Percentiles rank a stretch among this genome's conserved stretches.
Conservation (phyloP, 1,139 yeast species). For the Hanseniaspora uvarum region DNA sequence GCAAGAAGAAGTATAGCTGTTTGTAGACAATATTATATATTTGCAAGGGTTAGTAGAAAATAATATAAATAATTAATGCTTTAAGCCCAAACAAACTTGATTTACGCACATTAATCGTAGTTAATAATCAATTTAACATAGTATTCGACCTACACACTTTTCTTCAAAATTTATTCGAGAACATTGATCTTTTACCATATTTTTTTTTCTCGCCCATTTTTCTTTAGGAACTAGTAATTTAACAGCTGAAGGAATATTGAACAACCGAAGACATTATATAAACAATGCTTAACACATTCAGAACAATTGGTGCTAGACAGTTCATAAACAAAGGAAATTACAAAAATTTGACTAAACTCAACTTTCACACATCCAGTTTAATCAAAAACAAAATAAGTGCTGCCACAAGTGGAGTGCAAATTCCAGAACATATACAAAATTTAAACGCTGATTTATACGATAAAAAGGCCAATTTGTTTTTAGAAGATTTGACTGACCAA, state of each 20-base stretch:
- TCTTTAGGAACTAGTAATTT: neutral
- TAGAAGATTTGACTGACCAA: constrained; percentile 54
- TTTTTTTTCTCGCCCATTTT: neutral
- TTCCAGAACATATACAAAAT: constrained; percentile 43
- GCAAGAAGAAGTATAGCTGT: no score
- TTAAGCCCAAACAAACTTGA: no score
- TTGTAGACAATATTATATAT: no score
- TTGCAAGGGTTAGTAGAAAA: no score
- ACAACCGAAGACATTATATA: neutral
- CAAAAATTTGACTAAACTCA: neutral
- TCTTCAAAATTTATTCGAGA: neutral
- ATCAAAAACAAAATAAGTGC: neutral
- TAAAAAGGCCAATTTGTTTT: constrained; percentile 46
- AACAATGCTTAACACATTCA: neutral
- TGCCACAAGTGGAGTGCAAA: constrained; percentile 42
- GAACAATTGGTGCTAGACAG: neutral
- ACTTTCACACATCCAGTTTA: neutral
- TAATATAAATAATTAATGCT: no score
- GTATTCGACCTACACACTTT: no score
- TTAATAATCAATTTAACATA: no score
- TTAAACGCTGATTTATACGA: constrained; percentile 47
- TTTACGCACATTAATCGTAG: no score
- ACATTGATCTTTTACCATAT: neutral
- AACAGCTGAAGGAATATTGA: neutral
- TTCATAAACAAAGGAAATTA: neutral